Evolutionary conservation across 179 eudicot genomes (phyloP).

Genomic region (Patellifolia procumbens): DNA sequence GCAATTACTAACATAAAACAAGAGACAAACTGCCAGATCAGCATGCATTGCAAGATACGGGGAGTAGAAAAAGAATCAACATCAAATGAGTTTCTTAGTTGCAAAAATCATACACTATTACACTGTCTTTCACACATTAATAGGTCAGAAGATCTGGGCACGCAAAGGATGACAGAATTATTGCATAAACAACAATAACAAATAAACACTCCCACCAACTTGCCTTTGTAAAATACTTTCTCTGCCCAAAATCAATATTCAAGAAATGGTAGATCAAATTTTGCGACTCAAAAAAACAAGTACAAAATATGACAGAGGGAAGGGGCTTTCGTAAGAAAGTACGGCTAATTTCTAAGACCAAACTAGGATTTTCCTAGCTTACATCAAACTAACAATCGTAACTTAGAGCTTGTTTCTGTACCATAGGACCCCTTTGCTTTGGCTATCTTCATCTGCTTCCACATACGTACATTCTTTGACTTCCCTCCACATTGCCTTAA

Average conservation of each 20-base stretch:
- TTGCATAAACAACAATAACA: slow-evolving; percentile 24
- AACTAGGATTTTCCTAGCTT: slow-evolving; percentile 23
- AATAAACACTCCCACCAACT: neutral
- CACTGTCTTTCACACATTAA: neutral
- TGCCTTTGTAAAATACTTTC: neutral
- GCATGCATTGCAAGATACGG: too few species aligned
- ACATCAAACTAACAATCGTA: neutral
- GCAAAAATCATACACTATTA: neutral
- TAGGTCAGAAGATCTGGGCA: neutral
- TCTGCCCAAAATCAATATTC: slow-evolving; percentile 7
- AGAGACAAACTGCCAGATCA: too few species aligned
- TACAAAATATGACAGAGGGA: slow-evolving; percentile 4
- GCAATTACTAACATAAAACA: too few species aligned
- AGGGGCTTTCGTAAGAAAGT: neutral
- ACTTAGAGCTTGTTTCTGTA: slow-evolving; percentile 45
- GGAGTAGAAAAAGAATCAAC: too few species aligned
- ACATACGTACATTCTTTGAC: slow-evolving; percentile 62
- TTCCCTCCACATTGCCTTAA: slow-evolving; percentile 55
- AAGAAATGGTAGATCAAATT: neutral
- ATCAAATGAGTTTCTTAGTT: too few species aligned
- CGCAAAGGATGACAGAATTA: slow-evolving; percentile 15
- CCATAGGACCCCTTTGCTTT: slow-evolving; percentile 46
- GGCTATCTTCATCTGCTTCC: slow-evolving; percentile 40
- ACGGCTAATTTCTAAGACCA: neutral
- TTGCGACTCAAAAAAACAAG: neutral